Conservation (phyloP, 495 filamentous ascomycete species). For the Penicillium waksmanii region DNA sequence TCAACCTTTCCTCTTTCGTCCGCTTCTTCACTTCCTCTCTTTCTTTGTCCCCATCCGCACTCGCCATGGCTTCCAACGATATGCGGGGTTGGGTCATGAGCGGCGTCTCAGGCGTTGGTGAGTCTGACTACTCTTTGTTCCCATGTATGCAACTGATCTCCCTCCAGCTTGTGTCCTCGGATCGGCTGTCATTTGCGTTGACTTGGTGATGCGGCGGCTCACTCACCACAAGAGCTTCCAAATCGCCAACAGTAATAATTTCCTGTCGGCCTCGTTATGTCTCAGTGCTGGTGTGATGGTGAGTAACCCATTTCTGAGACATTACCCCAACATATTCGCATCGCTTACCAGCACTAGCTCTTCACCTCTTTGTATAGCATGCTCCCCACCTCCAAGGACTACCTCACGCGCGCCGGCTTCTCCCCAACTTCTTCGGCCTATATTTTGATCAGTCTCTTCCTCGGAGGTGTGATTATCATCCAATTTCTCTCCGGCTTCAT, state of each 20-base stretch:
- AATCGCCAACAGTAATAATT: constrained; percentile 86
- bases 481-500: constrained; percentile 76
- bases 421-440: constrained; percentile 69
- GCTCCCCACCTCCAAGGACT: constrained; percentile 81
- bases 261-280: constrained; percentile 86
- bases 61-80: constrained; percentile 67
- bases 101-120: constrained; percentile 78
- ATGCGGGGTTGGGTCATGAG: constrained; percentile 93
- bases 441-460: constrained; percentile 74
- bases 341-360: constrained; percentile 54
- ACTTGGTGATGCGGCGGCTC: constrained; percentile 71
- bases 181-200: constrained; percentile 84
- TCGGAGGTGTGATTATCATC: constrained; percentile 82
- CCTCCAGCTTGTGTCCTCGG: constrained; percentile 75
- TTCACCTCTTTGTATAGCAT: constrained; percentile 95
- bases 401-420: constrained; percentile 69
- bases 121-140: constrained; percentile 25
- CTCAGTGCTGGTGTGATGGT: constrained; percentile 99
- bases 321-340: constrained; percentile 4
- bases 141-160: not conserved
- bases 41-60: constrained; percentile 13
- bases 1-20: not conserved
- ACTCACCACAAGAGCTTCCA: constrained; percentile 75
- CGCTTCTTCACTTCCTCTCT: not conserved
- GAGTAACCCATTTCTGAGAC: constrained; percentile 24